A percentile compares a stretch with the other conserved stretches of the same genome.
phyloP scores from a whole-genome alignment of 768 basidiomycete genomes.

The Tylopilus vinaceipallidus region DNA sequence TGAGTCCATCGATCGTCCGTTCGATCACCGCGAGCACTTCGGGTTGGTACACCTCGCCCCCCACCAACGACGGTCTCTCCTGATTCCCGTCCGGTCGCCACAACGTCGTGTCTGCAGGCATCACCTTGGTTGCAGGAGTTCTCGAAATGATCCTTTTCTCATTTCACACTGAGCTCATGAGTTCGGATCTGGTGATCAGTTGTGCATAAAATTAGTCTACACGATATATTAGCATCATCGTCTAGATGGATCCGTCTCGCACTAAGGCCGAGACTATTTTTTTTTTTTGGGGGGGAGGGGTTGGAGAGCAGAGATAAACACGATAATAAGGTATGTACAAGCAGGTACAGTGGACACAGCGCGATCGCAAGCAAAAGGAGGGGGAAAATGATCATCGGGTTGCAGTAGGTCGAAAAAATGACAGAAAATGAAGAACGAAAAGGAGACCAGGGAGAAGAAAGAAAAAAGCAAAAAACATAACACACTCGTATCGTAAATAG shows the following conservation, averaged over 20 bases:
- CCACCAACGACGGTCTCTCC: too few species aligned
- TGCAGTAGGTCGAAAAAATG: slow-evolving; percentile 8
- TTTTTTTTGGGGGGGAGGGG: too few species aligned
- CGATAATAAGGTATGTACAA: slow-evolving; percentile 37
- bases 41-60: too few species aligned
- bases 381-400: slow-evolving; percentile 9
- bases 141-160: too few species aligned
- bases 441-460: neutral
- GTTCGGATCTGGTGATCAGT: too few species aligned
- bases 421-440: neutral
- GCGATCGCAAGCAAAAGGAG: slow-evolving; percentile 16
- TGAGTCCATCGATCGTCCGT: neutral
- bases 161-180: too few species aligned
- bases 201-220: slow-evolving; percentile 3
- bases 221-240: neutral
- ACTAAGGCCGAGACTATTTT: neutral
- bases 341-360: slow-evolving; percentile 27
- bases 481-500: slow-evolving; percentile 17
- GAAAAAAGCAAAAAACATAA: slow-evolving; percentile 8
- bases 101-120: too few species aligned
- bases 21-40: neutral
- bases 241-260: slow-evolving; percentile 8
- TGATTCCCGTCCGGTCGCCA: too few species aligned
- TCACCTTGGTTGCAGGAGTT: too few species aligned
- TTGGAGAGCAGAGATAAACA: slow-evolving; percentile 31